These are phyloP conservation scores for Gardenia jasminoides DNA, from an alignment of 257 asterid species.

Conservation along the genomic window DNA sequence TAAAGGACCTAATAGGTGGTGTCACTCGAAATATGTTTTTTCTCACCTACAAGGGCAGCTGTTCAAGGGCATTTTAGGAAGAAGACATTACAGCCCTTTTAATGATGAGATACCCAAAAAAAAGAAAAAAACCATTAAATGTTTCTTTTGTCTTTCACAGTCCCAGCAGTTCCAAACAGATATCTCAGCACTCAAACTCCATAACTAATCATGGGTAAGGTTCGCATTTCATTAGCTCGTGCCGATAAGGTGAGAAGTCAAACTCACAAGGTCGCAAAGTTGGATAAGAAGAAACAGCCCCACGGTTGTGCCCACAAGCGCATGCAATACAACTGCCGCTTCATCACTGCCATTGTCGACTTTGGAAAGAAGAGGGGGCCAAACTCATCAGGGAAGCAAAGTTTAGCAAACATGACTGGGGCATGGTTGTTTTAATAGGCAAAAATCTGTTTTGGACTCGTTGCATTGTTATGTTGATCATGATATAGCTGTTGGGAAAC, in stretches of 20 bases:
- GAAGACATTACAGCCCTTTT: too few species aligned
- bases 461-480: not conserved
- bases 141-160: not conserved
- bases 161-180: too few species aligned
- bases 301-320: conserved; percentile 95
- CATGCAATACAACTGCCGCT: conserved; percentile 83
- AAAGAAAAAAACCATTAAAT: too few species aligned
- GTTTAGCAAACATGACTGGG: not conserved
- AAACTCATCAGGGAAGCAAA: too few species aligned
- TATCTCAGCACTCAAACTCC: not conserved
- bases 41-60: too few species aligned
- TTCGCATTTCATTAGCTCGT: conserved; percentile 93
- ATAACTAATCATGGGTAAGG: conserved; percentile 44
- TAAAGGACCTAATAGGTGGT: too few species aligned
- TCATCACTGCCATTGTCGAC: conserved; percentile 61
- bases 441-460: conserved; percentile 11
- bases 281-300: conserved; percentile 88
- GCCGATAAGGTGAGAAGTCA: conserved; percentile 94
- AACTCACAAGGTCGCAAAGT: conserved; percentile 90
- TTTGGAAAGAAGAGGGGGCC: too few species aligned
- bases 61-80: too few species aligned
- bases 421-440: conserved; percentile 19
- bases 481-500: not conserved
- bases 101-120: too few species aligned
- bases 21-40: too few species aligned